Evolutionary conservation across 495 filamentous ascomycete species (phyloP), one percentile per base, ranked within the genome.

Genomic region (Penicillium egyptiacum): DNA sequence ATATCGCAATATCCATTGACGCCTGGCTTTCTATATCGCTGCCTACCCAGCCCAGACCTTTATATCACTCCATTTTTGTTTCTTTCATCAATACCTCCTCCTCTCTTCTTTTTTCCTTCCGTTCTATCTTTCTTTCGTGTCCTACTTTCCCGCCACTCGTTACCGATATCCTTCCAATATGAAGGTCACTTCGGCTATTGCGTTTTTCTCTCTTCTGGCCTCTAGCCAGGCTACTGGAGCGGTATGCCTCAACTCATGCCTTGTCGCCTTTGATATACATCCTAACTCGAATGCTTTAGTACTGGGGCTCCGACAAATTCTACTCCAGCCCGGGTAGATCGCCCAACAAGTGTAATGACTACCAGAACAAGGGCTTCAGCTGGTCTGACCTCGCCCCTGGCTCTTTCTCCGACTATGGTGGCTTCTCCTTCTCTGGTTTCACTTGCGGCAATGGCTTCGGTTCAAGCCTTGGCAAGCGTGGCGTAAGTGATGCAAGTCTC

Each of bases 371-470:
- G 19, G 91, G 92, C 37, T 90, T 88, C 65, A 80, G 87, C 79
- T 96, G 87, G 83, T 69, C 68, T 45, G 81, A 82, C 60, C 81
- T 94, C 4, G 57, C 67, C 43, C 43, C 70, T 26, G 92, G 91
- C 28, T 67, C 70, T n/a, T 87, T 95, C 74, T 67, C 66, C 41
- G 62, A 66, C n/a, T 96, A 91, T 69, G 84, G 79, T 28, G 85
- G 82, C 66, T 87, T 92, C 65, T 75, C 76, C 56, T 96, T 92
- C 80, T 77, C 70, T 33, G 88, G 87, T 55, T 95, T 87, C 73
- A 75, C 70, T 31, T 91, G 87, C 75, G 71, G 73, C 41, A 75
- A 82, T 64, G 77, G 75, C 52, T 81, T 82, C 57, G 78, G 79
- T 35, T 52, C 58, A 49, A 78, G 79, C 65, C 68, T 75, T 57